phyloP scores from a whole-genome alignment of 2,329 filamentous ascomycete genomes.

The Sclerotinia glacialis region DNA sequence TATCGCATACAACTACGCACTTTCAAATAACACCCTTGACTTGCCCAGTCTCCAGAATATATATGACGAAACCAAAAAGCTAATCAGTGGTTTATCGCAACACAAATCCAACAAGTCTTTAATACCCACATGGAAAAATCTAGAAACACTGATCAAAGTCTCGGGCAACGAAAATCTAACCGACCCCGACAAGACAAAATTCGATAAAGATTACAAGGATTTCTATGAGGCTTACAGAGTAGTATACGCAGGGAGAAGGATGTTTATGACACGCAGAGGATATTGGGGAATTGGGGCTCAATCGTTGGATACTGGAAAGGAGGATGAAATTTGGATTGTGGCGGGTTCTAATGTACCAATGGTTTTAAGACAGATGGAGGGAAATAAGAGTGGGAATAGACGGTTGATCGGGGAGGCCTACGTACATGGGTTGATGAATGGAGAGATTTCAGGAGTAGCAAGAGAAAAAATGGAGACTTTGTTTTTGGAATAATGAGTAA shows the following conservation, averaged over 20 bases:
- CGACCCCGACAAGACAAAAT: not conserved
- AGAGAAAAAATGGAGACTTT: not conserved
- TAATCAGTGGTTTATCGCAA: not conserved
- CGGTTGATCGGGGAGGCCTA: conserved; percentile 19
- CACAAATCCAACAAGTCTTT: not conserved
- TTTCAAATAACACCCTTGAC: not conserved
- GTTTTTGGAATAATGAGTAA: not conserved
- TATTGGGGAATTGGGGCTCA: conserved; percentile 19
- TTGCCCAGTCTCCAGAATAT: not conserved
- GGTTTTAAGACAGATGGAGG: conserved; percentile 3
- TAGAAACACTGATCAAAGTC: conserved; percentile 3
- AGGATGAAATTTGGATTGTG: conserved; percentile 15
- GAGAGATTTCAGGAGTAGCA: not conserved
- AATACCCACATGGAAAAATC: not conserved
- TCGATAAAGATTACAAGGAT: conserved; percentile 19
- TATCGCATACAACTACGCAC: conserved; percentile 3
- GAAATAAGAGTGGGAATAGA: not conserved
- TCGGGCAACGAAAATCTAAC: not conserved
- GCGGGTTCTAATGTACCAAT: conserved; percentile 18
- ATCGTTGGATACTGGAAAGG: not conserved
- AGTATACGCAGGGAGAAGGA: conserved; percentile 23
- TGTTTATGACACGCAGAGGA: conserved; percentile 13
- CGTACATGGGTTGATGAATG: conserved; percentile 17
- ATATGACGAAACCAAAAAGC: not conserved
- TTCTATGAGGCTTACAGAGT: conserved; percentile 20